Base-by-base conservation (phyloP, 169 alveolate species). In the Plasmodium vivax region DNA sequence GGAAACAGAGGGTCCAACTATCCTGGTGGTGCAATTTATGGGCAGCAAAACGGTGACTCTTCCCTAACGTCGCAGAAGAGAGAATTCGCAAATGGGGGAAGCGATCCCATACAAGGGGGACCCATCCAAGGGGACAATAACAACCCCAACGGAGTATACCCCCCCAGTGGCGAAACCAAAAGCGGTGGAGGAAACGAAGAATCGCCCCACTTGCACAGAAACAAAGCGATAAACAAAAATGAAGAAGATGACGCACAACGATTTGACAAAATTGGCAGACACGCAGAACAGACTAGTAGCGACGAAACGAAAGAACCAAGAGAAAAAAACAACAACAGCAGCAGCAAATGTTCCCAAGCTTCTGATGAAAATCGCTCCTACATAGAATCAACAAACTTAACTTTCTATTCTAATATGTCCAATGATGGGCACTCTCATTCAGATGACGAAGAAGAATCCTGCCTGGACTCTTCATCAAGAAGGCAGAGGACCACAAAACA, bases 381-480 rank as follows among this genome's bases (percentile, higher is more conserved):
- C 45, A 75, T 56, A 14, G 82, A 74, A 47, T 85, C 93, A 3
- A 74, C 87, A 14, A 74, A 85, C 30, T 47, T 85, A 85, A 85
- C 93, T n/a, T 85, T 85, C 36, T 54, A 85, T 85, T 85, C 93
- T 0, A 85, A 85, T 32, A 73, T 85, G 12, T 75, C 93, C 10
- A 41, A 75, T 75, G 51, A 36, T 34, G 85, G 30, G 38, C 43
- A 75, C 27, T 51, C 54, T 8, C 32, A 16, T 73, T 85, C 85
- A 5, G 93, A 85, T n/a, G 83, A 68, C 5, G 93, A 85, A 54
- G 56, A 85, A 54, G 14, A 68, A 30, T 68, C 12, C 27, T 12
- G 1, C 62, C 62, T 51, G 30, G 51, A 74, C 38, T 62, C 27
- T 32, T 32, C 36, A 6, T 54, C 2, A 8, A 51, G 23, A 32